Evolutionary conservation across 2,329 filamentous ascomycete species (phyloP).

Genomic region (Huntiella omanensis): DNA sequence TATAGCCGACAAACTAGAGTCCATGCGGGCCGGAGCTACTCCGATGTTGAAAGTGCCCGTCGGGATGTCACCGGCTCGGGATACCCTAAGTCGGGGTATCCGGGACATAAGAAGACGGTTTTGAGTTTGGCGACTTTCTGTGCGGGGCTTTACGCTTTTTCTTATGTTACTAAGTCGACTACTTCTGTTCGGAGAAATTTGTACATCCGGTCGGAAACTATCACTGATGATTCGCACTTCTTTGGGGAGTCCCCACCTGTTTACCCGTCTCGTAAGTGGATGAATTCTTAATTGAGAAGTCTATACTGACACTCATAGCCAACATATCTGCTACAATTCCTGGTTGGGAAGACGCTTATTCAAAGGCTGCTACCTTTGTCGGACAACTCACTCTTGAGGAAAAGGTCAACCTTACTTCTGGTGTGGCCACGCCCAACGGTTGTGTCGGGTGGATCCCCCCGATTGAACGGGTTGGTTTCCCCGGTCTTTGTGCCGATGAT

Average conservation of each 20-base stretch:
- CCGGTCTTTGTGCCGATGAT: slow-evolving; percentile 27
- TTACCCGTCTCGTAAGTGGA: slow-evolving; percentile 30
- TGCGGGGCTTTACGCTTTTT: too few relatives aligned
- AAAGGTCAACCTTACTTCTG: slow-evolving; percentile 52
- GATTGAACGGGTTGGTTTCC: slow-evolving; percentile 22
- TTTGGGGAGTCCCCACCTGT: slow-evolving; percentile 31
- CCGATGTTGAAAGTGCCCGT: too few relatives aligned
- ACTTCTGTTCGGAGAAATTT: too few relatives aligned
- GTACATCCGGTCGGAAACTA: background rate
- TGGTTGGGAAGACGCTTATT: slow-evolving; percentile 48
- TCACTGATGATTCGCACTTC: slow-evolving; percentile 22
- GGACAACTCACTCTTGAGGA: slow-evolving; percentile 54
- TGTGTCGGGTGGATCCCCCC: slow-evolving; percentile 28
- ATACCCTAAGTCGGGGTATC: too few relatives aligned
- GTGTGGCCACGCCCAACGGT: slow-evolving; percentile 35
- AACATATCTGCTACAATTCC: slow-evolving; percentile 35
- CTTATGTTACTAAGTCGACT: too few relatives aligned
- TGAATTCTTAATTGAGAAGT: background rate
- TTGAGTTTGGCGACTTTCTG: too few relatives aligned
- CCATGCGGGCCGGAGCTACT: too few relatives aligned
- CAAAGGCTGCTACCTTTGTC: slow-evolving; percentile 50
- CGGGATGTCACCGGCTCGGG: too few relatives aligned
- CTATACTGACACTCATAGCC: slow-evolving; percentile 17
- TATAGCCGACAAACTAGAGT: too few relatives aligned
- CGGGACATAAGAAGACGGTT: too few relatives aligned